Evolutionary conservation across 805 yeast species (phyloP).

Genomic region (Suhomyces emberorum): DNA sequence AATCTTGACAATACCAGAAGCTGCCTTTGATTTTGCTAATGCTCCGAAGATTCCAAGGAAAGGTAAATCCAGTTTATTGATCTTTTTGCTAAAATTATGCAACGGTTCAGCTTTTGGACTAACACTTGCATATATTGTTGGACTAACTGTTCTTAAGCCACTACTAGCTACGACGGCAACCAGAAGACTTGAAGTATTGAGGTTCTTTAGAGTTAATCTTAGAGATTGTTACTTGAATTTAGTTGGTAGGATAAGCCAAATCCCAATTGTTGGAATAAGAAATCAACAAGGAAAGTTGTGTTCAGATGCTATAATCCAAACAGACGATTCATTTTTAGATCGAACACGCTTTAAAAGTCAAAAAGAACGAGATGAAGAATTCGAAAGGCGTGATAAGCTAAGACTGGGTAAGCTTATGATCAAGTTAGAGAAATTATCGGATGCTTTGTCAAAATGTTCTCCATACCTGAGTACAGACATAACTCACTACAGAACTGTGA

Average conservation of each 20-base stretch:
- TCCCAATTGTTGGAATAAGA: conserved; percentile 39
- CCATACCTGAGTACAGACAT: conserved; percentile 28
- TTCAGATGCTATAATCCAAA: conserved; percentile 39
- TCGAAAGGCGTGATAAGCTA: conserved; percentile 20
- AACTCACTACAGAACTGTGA: conserved; percentile 29
- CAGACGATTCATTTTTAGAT: conserved; percentile 23
- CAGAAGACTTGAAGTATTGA: conserved; percentile 34
- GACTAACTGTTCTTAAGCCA: conserved; percentile 33
- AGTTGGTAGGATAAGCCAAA: conserved; percentile 31
- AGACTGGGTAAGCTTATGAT: conserved; percentile 20
- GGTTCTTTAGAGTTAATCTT: conserved; percentile 27
- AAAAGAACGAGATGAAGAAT: conserved; percentile 15
- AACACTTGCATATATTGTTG: conserved; percentile 28
- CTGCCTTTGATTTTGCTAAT: conserved; percentile 35
- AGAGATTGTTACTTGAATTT: conserved; percentile 35
- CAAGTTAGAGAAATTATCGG: conserved; percentile 22
- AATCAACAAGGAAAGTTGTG: conserved; percentile 28
- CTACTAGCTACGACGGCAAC: conserved; percentile 26
- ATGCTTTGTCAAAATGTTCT: conserved; percentile 21
- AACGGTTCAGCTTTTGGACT: conserved; percentile 32
- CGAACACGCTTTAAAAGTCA: conserved; percentile 4
- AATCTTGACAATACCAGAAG: conserved; percentile 38
- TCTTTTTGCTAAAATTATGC: conserved; percentile 29
- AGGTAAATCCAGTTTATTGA: conserved; percentile 20
- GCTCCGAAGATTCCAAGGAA: conserved; percentile 9